Conservation (phyloP, 148 eudicot species). For the Nepenthes mirabilis region DNA sequence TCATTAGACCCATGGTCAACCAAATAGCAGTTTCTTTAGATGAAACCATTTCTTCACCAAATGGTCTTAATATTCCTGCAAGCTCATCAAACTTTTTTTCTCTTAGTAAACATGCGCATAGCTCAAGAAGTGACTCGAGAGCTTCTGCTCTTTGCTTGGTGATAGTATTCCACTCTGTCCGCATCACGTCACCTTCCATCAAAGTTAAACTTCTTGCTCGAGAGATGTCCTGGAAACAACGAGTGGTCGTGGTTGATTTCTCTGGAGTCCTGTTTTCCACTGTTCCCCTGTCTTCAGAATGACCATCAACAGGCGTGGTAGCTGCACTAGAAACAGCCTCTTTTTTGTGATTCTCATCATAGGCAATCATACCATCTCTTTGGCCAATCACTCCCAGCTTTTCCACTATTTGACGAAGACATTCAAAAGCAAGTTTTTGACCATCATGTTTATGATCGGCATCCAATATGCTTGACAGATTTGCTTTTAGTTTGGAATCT, state of each 20-base stretch:
- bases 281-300: not conserved
- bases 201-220: slow-evolving; percentile 9
- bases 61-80: slow-evolving; percentile 55
- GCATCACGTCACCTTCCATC: slow-evolving; percentile 11
- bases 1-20: slow-evolving; percentile 59
- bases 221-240: not conserved
- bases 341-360: not conserved
- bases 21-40: slow-evolving; percentile 78
- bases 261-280: not conserved
- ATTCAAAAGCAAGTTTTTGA: slow-evolving; percentile 24
- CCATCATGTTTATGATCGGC: slow-evolving; percentile 7
- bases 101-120: slow-evolving; percentile 48
- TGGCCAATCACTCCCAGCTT: slow-evolving; percentile 13
- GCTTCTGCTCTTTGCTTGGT: slow-evolving; percentile 42
- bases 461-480: slow-evolving; percentile 11
- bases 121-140: slow-evolving; percentile 55
- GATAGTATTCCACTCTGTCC: slow-evolving; percentile 8
- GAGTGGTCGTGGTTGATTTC: slow-evolving; percentile 3
- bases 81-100: slow-evolving; percentile 45
- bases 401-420: slow-evolving; percentile 16
- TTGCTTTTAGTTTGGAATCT: slow-evolving; percentile 20
- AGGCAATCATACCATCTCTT: not conserved
- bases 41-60: slow-evolving; percentile 56
- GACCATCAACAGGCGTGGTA: not conserved
- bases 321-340: not conserved